Evolutionary conservation across 2,329 filamentous ascomycete species (phyloP), one percentile per base, ranked within the genome.

Genomic region (Talaromyces sp.): DNA sequence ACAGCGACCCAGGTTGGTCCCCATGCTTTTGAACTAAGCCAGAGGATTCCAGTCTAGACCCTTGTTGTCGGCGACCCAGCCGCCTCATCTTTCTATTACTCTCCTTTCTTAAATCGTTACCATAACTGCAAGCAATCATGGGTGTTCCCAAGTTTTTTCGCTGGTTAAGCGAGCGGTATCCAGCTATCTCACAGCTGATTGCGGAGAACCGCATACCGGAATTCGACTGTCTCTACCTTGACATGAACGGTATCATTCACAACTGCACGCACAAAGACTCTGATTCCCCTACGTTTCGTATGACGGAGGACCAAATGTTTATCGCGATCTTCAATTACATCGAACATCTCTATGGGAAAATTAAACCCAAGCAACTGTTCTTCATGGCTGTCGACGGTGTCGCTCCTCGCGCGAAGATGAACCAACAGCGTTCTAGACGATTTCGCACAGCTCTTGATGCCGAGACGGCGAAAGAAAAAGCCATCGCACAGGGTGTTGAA

Each of bases 241-340:
- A 80, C 72, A 99, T 99, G 95, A 99, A 99, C 78, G 95, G 95
- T 67, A 99, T 99, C 75, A 99, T 99, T 71, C 93, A 99, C 78
- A 99, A 99, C 77, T 99, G 95, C 77, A 99, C 95, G 60, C 95
- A 99, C 79, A 96, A 95, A 72, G 93, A 99, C 78, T 89, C 91
- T 26, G 93, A 96, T 72, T 93, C 93, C 73, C 87, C 92, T 4
- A 91, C 91, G 1, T 96, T 96, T 71, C 91, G 95, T 59, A 88
- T 98, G 78, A 93, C 89, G 60, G 96, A 99, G 75, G 93, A 99
- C 75, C 91, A 97, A 77, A 99, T 99, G 95, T 99, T 99, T 73
- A 97, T 99, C 68, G 90, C 92, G 61, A 99, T 99, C 70, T 99
- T 99, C 85, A 98, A 98, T 78, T 99, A 99, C 76, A 99, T 99